phyloP scores from a whole-genome alignment of 768 basidiomycete genomes.

The Pisolithus marmoratus region DNA sequence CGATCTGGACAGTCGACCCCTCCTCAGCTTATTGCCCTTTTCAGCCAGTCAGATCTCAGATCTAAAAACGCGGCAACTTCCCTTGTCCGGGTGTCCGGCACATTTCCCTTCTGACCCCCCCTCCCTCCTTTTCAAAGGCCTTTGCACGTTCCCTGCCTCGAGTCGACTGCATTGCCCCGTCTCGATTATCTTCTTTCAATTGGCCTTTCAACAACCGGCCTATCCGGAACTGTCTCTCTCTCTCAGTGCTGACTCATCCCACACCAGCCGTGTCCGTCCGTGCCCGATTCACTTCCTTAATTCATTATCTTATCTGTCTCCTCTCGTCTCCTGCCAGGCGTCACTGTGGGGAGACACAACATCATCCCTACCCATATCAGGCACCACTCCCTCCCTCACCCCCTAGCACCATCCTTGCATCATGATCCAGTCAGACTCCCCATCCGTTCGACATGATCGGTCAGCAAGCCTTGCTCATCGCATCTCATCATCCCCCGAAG shows the following conservation, averaged over 20 bases:
- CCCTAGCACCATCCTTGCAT: not conserved
- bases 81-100: slow-evolving; percentile 5
- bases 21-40: slow-evolving; percentile 7
- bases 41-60: slow-evolving; percentile 24
- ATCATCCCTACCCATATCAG: not conserved
- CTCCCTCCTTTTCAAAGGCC: slow-evolving; percentile 8
- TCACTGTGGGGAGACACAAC: not conserved
- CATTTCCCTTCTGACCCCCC: slow-evolving; percentile 5
- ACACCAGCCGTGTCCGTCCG: not conserved
- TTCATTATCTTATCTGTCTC: not conserved
- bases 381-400: not conserved
- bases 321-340: not conserved
- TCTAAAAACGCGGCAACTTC: slow-evolving; percentile 20
- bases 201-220: not conserved
- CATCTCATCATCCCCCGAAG: too few species aligned
- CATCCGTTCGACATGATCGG: not conserved
- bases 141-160: slow-evolving; percentile 28
- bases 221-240: not conserved
- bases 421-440: not conserved
- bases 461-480: not conserved
- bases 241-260: not conserved
- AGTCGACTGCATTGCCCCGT: slow-evolving; percentile 19
- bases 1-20: slow-evolving; percentile 9
- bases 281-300: not conserved
- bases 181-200: slow-evolving; percentile 22